phyloP scores from a whole-genome alignment of 2,329 filamentous ascomycete genomes.

The Tolypocladium amazonense region DNA sequence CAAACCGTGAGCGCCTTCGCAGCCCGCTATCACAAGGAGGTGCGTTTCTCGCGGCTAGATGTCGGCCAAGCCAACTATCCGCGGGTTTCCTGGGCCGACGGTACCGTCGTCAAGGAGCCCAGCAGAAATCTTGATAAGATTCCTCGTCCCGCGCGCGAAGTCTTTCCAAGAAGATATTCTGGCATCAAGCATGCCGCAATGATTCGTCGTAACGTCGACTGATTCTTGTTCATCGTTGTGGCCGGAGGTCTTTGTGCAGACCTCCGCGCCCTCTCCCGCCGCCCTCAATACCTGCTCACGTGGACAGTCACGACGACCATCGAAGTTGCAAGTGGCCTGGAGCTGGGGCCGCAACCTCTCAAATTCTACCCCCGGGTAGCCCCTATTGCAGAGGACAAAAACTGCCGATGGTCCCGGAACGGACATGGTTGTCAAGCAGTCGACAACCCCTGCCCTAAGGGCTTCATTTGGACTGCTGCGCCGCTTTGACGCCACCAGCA shows the following conservation, averaged over 20 bases:
- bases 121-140: slow-evolving; percentile 60
- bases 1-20: slow-evolving; percentile 66
- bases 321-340: slow-evolving; percentile 55
- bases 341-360: slow-evolving; percentile 70
- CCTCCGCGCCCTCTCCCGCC: slow-evolving; percentile 63
- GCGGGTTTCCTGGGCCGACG: slow-evolving; percentile 70
- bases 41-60: slow-evolving; percentile 61
- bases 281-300: slow-evolving; percentile 64
- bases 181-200: slow-evolving; percentile 65
- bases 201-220: slow-evolving; percentile 33
- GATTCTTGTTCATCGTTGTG: slow-evolving; percentile 64
- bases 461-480: slow-evolving; percentile 62
- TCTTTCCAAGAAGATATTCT: slow-evolving; percentile 82
- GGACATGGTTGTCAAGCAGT: slow-evolving; percentile 78
- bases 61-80: slow-evolving; percentile 78
- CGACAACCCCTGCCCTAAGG: slow-evolving; percentile 56
- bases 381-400: slow-evolving; percentile 57
- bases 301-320: slow-evolving; percentile 67
- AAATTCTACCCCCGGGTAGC: slow-evolving; percentile 62
- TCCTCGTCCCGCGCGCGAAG: slow-evolving; percentile 83
- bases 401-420: slow-evolving; percentile 68
- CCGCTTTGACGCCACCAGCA: slow-evolving; percentile 63
- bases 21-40: slow-evolving; percentile 61
- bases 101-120: slow-evolving; percentile 63
- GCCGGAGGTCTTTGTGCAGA: slow-evolving; percentile 82